Base-by-base conservation (phyloP, 768 basidiomycete species). In the Suillus spraguei region DNA sequence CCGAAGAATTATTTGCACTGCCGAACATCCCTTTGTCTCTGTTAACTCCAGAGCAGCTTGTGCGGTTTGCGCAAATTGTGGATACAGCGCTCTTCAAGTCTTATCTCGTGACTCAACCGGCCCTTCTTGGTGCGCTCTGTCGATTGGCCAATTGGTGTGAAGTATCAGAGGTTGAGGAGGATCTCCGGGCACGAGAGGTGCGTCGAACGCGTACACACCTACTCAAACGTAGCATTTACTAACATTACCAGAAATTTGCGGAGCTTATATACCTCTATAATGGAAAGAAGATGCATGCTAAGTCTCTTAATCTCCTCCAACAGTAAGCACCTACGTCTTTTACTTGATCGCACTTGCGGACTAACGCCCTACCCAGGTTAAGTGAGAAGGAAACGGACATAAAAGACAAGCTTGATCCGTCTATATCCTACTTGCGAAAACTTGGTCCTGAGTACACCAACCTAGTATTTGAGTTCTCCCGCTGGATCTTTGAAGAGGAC, bases 131-230 rank as follows among this genome's bases (percentile, higher is more conserved):
- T 0, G 87, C 93, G 36, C 76, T 98, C 58, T 99, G 97, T 75
- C 85, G 97, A 49, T 80, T 97, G 32, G 86, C 93, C 3, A 99
- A 97, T 75, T 99, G 95, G 95, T 99, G 97, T 75, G 97, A 98
- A 71, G 95, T 99, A 1, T 87, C 87, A 5, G 92, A 96, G 69
- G 93, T 96, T 1, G 95, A 99, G 73, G 94, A 92, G 71, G 85
- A 94, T 64, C 77, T 99, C 60, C 83, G 87, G 63, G 85, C 85
- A 35, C 85, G 90, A 41, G 89, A 91, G 86, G 96, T 94, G 62
- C 36, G 83, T 70, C 44, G 11, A 55, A 17, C 32, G 13, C 32
- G 22, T 24, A 60, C 16, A 11, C 24, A 59, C 50, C 53, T 2
- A 16, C 28, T 20, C 50, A 28, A 46, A 49, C 10, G 20, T 53